Conservation (phyloP, 495 filamentous ascomycete species). For the Poronia punctata region DNA sequence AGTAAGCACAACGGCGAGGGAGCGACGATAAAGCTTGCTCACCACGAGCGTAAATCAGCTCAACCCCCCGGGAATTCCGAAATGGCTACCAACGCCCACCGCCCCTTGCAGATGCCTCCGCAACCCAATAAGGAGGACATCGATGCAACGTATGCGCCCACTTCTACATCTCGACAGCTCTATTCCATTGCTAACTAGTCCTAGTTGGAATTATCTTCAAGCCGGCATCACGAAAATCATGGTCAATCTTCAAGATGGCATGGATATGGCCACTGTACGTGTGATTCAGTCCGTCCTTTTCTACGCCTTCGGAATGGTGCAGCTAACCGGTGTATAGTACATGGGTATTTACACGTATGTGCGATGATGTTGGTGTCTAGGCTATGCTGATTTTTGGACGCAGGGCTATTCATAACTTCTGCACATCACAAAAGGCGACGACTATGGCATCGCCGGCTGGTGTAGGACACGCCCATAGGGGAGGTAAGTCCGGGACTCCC, state of each 20-base stretch:
- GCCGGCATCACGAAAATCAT: conserved; percentile 85
- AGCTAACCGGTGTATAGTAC: conserved; percentile 49
- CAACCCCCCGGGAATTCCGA: neutral
- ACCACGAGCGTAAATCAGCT: no score
- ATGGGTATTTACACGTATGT: conserved; percentile 95
- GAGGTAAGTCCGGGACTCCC: conserved; percentile 53
- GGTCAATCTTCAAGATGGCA: conserved; percentile 78
- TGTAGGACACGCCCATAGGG: conserved; percentile 57
- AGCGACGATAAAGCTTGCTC: no score
- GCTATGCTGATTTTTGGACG: conserved; percentile 20
- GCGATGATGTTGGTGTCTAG: neutral
- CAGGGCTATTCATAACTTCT: conserved; percentile 97
- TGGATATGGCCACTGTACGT: conserved; percentile 84
- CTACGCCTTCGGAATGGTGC: conserved; percentile 3
- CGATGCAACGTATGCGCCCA: conserved; percentile 62
- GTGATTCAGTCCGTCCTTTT: neutral
- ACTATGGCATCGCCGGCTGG: conserved; percentile 22
- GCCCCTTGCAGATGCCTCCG: conserved; percentile 32
- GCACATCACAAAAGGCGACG: conserved; percentile 92
- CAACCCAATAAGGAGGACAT: conserved; percentile 75
- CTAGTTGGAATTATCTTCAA: conserved; percentile 84
- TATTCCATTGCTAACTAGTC: conserved; percentile 19
- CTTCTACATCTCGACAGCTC: neutral
- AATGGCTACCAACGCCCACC: conserved; percentile 15
- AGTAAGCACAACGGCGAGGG: no score